Evolutionary conservation across 305 asterid species (phyloP).

Genomic region (Euphrasia arctica): DNA sequence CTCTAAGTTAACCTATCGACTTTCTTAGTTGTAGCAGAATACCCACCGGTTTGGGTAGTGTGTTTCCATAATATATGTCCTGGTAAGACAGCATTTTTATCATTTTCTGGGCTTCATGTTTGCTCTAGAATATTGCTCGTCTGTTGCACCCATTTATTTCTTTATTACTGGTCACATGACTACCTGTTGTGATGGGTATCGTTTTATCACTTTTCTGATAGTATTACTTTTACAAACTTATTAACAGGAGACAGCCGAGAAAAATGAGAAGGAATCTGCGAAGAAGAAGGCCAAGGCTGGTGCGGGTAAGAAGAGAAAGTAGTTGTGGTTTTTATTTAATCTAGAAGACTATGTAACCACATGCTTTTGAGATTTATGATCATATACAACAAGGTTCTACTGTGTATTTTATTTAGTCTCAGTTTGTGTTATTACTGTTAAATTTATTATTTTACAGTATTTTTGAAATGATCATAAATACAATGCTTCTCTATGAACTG

Average conservation of each 20-base stretch:
- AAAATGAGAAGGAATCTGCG: constrained; percentile 50
- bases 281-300: constrained; percentile 68
- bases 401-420: constrained; percentile 7
- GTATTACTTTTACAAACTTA: constrained; percentile 18
- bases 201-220: constrained; percentile 6
- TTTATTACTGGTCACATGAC: background rate
- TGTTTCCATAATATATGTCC: constrained; percentile 1
- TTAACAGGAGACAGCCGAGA: constrained; percentile 59
- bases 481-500: too few species aligned
- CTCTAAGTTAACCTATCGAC: background rate
- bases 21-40: background rate
- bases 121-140: background rate
- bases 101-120: constrained; percentile 6
- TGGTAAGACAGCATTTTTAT: background rate
- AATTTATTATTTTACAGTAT: background rate
- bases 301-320: constrained; percentile 61
- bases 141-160: background rate
- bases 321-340: constrained; percentile 19
- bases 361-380: constrained; percentile 13
- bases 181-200: background rate
- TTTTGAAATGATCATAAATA: too few species aligned
- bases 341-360: constrained; percentile 5
- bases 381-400: background rate
- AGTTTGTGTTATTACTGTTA: background rate
- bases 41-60: background rate